Base-by-base conservation (phyloP, 176 grass and related monocot species). In the Coix lacrymajobi region DNA sequence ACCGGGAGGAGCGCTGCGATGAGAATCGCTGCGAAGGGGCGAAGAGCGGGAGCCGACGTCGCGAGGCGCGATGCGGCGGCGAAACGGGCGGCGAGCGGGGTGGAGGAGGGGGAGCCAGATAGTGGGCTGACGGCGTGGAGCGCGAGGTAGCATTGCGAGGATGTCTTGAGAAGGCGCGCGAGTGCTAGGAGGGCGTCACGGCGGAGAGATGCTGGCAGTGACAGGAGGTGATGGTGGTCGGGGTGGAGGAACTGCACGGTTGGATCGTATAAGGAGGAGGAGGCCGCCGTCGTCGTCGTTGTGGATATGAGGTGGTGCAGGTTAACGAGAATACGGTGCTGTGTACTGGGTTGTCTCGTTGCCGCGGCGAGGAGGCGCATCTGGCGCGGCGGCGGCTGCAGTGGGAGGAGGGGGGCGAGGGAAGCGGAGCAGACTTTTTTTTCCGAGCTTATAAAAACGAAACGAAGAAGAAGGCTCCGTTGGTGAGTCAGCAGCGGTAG, bases 141-240 rank as follows among this genome's bases (percentile, higher is more conserved):
- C 5, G 85, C 81, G 24, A 45, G 48, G 69, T 88, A 88, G 34
- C 88, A 92, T 81, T 64, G 79, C 30, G 66, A 71, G 16, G 83
- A 84, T 76, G 83, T 72, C 83, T 96, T 92, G 54, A 96, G 39
- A 26, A 90, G 58, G 66, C 70, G 78, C 22, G 62, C 65, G n/a
- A 96, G 81, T 14, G 67, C 69, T 54, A 90, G 79, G 76, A 92
- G 67, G 32, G 86, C 79, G 19, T 72, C 81, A 10, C 82, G 90
- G 66, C 86, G 88, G 88, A 92, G 88, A 66, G 90, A 91, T 43
- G 40, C 13, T 16, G 88, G 83, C 61, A 93, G 85, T 20, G 77
- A 82, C 88, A 89, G 84, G 66, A 26, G 67, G 44, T 40, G 66
- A 66, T 51, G 85, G 54, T 81, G 69, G 87, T 69, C 62, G 8